These are phyloP conservation scores for Candida gorgasii DNA, from an alignment of 805 yeast species.

Conservation along the genomic window DNA sequence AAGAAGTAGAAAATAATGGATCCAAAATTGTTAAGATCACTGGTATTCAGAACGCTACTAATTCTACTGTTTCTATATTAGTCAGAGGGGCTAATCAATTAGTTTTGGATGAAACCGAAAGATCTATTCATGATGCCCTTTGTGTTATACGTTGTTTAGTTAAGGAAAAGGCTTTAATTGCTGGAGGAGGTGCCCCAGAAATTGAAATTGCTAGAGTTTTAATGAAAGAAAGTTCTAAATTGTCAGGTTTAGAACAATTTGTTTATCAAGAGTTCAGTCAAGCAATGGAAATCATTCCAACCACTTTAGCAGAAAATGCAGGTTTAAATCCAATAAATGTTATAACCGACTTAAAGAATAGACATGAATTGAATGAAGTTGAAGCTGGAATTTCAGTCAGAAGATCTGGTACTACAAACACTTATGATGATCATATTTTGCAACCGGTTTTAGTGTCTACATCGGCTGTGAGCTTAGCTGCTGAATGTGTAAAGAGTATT, in stretches of 20 bases:
- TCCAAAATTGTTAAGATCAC: constrained; percentile 87
- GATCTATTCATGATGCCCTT: constrained; percentile 95
- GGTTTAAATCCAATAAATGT: constrained; percentile 90
- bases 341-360: constrained; percentile 86
- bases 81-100: constrained; percentile 93
- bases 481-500: constrained; percentile 95
- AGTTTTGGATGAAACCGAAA: constrained; percentile 93
- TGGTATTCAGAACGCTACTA: constrained; percentile 49
- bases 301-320: constrained; percentile 93
- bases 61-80: constrained; percentile 74
- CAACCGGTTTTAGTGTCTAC: constrained; percentile 96
- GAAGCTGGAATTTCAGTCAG: constrained; percentile 96
- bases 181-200: constrained; percentile 99
- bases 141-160: constrained; percentile 91
- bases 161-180: constrained; percentile 84
- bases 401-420: constrained; percentile 89
- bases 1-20: constrained; percentile 87
- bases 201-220: constrained; percentile 80
- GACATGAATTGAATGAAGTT: constrained; percentile 86
- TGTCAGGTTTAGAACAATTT: constrained; percentile 85
- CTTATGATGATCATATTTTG: constrained; percentile 88
- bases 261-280: constrained; percentile 91
- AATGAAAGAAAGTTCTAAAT: constrained; percentile 65
- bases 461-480: constrained; percentile 90
- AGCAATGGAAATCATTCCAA: constrained; percentile 90